Evolutionary conservation across 2,329 filamentous ascomycete genomes (phyloP).

Genomic region (Magnaporthiopsis incrustans): DNA sequence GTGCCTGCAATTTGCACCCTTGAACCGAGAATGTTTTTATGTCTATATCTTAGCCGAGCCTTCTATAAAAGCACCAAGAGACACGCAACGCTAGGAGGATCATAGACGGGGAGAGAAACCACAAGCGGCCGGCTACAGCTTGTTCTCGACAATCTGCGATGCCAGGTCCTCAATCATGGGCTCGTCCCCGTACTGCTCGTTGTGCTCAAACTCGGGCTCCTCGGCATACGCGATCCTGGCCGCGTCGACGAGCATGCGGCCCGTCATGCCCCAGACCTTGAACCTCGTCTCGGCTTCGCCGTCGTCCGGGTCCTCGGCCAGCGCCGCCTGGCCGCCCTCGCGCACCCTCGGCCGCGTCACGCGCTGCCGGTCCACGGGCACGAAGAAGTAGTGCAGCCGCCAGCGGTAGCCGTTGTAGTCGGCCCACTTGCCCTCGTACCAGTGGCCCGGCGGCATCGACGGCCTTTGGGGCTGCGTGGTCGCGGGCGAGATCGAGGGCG

Average conservation of each 20-base stretch:
- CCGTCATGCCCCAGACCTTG: slow-evolving; percentile 93
- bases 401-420: slow-evolving; percentile 72
- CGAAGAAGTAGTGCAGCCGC: slow-evolving; percentile 86
- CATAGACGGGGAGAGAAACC: too few species aligned
- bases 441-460: slow-evolving; percentile 47
- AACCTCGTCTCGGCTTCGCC: slow-evolving; percentile 49
- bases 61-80: background rate
- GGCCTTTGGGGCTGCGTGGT: slow-evolving; percentile 13
- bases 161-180: slow-evolving; percentile 38
- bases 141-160: slow-evolving; percentile 11
- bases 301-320: slow-evolving; percentile 37
- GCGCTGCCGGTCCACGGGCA: slow-evolving; percentile 65
- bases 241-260: slow-evolving; percentile 79
- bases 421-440: slow-evolving; percentile 82
- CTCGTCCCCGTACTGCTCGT: slow-evolving; percentile 44
- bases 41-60: background rate
- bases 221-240: slow-evolving; percentile 75
- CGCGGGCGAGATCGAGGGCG: slow-evolving; percentile 17
- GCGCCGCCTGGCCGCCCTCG: slow-evolving; percentile 32
- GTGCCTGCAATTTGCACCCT: too few species aligned
- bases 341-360: slow-evolving; percentile 50
- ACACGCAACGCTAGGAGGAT: too few species aligned
- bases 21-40: background rate
- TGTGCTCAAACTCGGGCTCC: slow-evolving; percentile 76
- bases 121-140: background rate